Evolutionary conservation across 2,329 filamentous ascomycete species (phyloP), one percentile per base, ranked within the genome.

Genomic region (Byssothecium circinans): DNA sequence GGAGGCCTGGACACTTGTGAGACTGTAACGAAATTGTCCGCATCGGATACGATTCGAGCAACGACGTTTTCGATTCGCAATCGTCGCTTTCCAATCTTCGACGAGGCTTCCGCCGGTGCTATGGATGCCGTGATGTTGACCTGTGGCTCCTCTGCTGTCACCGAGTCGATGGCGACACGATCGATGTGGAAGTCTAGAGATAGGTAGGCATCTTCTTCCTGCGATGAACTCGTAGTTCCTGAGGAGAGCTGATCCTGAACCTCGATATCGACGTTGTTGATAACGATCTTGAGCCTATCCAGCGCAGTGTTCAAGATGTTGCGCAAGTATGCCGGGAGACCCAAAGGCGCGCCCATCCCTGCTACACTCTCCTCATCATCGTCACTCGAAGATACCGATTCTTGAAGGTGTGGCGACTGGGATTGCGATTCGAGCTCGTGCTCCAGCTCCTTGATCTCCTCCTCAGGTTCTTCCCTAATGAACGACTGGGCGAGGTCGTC

Each of bases 401-500:
- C 81, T 32, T 81, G 80, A 33, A 88, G 68, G 48, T 85, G 81
- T 46, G 83, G 79, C 1, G 79, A 80, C 62, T 87, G 82, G 1
- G 83, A 80, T 17, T 81, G 76, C 14, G 91, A 70, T 7, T 85
- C 86, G 40, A 86, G 82, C 8, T 85, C 86, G 40, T 86, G 82
- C 65, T 91, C 85, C 19, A 92, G 75, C 61, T 86, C 81, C 48
- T 76, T 78, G 54, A 81, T 85, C 60, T 90, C 86, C 40, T 81
- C 77, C 4, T 75, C 74, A 11, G 87, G 83, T 62, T 90, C 84
- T 1, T 86, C 82, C 55, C 87, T 78, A n/a, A 92, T 75, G 64
- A 92, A 92, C 0, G 88, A 91, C 63, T 87, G 81, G 12, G 89
- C 88, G 12, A 94, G 76, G 55, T 91, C 86, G 47, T 84, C 81